Percentiles rank a stretch among this genome's conserved stretches.
Conservation (phyloP, 805 yeast species). For the Starmerella powellii region DNA sequence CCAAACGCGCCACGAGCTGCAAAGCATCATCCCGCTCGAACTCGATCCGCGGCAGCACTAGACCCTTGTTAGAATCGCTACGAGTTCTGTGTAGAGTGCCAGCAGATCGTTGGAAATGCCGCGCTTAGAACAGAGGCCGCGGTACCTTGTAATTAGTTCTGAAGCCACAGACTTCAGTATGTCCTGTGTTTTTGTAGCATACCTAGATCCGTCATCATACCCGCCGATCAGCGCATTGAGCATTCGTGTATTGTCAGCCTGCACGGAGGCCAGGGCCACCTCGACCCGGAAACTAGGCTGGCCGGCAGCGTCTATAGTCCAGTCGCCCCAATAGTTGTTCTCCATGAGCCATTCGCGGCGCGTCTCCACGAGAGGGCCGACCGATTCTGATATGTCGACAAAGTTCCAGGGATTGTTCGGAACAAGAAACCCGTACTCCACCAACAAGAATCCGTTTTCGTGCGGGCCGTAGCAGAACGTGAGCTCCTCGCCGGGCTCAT, state of each 20-base stretch:
- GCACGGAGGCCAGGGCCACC: conserved; percentile 49
- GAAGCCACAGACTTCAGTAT: background rate
- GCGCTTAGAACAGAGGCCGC: too few relatives aligned
- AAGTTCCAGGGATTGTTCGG: conserved; percentile 53
- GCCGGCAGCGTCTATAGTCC: conserved; percentile 43
- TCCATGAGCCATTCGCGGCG: conserved; percentile 39
- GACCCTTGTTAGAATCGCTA: background rate
- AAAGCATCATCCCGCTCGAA: conserved; percentile 8
- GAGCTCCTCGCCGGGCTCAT: conserved; percentile 43
- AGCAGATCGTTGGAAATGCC: too few relatives aligned
- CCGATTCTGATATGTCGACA: conserved; percentile 45
- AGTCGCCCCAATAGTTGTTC: conserved; percentile 57
- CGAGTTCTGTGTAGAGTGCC: too few relatives aligned
- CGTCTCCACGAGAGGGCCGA: conserved; percentile 31
- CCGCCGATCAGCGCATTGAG: conserved; percentile 15
- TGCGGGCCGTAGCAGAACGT: conserved; percentile 79
- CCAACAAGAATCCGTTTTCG: conserved; percentile 63
- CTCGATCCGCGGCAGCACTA: background rate
- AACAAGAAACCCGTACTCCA: conserved; percentile 77
- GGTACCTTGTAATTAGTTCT: background rate
- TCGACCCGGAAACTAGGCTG: conserved; percentile 45
- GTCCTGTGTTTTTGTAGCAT: background rate
- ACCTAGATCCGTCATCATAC: conserved; percentile 10
- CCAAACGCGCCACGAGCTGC: conserved; percentile 16
- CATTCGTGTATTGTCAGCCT: conserved; percentile 3